phyloP scores from a whole-genome alignment of 148 eudicot species.

The Fagopyrum homotropicum region DNA sequence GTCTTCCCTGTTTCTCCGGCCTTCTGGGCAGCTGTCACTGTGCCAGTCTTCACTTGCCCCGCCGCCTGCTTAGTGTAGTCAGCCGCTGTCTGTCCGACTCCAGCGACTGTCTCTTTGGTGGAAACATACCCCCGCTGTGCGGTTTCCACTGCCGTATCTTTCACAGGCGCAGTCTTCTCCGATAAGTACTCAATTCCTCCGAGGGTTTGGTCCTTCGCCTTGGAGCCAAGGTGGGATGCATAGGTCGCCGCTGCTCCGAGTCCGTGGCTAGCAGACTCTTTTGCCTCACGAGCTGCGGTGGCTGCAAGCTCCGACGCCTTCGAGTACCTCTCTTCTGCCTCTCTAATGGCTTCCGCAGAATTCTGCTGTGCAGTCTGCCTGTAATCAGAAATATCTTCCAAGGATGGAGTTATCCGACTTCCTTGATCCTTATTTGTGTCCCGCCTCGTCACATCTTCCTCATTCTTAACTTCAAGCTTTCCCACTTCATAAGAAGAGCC shows the following conservation, averaged over 20 bases:
- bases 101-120: conserved; percentile 1
- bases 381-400: conserved; percentile 41
- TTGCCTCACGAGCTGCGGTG: not conserved
- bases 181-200: conserved; percentile 7
- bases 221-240: conserved; percentile 1
- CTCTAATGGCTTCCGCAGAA: conserved; percentile 49
- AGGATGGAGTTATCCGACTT: conserved; percentile 15
- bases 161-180: not conserved
- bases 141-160: conserved; percentile 7
- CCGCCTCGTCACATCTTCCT: not conserved
- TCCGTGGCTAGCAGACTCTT: conserved; percentile 9
- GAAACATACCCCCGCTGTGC: conserved; percentile 5
- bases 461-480: not conserved
- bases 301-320: conserved; percentile 13
- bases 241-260: conserved; percentile 1
- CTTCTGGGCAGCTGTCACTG: not conserved
- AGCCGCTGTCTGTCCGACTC: not conserved
- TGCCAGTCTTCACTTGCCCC: not conserved
- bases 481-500: not conserved
- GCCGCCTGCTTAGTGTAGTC: conserved; percentile 11
- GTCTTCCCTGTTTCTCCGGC: not conserved
- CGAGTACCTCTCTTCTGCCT: conserved; percentile 48
- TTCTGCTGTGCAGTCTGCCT: conserved; percentile 71
- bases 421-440: not conserved
- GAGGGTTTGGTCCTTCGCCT: conserved; percentile 6